Base-by-base conservation (phyloP, 345 rosid species). In the Gossypium stocksii region DNA sequence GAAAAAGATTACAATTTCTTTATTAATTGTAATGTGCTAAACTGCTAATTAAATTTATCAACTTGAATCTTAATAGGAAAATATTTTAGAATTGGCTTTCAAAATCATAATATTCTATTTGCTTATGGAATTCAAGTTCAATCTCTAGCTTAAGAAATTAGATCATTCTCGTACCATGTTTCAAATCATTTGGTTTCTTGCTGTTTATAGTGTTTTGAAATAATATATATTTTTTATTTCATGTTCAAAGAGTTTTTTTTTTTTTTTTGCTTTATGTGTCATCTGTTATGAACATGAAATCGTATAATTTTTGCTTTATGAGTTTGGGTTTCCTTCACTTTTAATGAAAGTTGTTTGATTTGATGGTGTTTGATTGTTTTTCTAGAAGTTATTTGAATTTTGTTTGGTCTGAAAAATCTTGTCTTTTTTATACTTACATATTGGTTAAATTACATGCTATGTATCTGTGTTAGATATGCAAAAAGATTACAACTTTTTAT, bases 391-490 rank as follows among this genome's bases (percentile, higher is more conserved):
- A 51, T 62, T 59, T 19, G 25, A 41, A 64, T 43, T 65, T 44
- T 9, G 56, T 44, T 46, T 19, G 45, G 44, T 53, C 9, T 1
- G 19, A 15, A 63, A 66, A 61, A 19, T 23, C 15, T 11, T 20
- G 4, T 29, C 52, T 29, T 29, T 29, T 34, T 34, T 58, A 17
- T 65, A 23, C 29, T 1, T 60, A 6, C 22, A 43, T 9, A 25
- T 68, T 79, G n/a, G 29, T 53, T 49, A 45, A 22, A 53, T 78
- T 43, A 57, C 11, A 16, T 7, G 46, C 58, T 74, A 52, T 44
- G 45, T 29, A 23, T 29, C 13, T 17, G 17, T 53, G 22, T 27
- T 76, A 52, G 77, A 73, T 83, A 77, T 53, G 13, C 6, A 45
- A 29, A 10, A 61, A 70, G 72, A 74, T 51, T 73, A 29, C 6